These are phyloP conservation scores for Mycena venus DNA, from an alignment of 768 basidiomycete species.

Conservation along the genomic window DNA sequence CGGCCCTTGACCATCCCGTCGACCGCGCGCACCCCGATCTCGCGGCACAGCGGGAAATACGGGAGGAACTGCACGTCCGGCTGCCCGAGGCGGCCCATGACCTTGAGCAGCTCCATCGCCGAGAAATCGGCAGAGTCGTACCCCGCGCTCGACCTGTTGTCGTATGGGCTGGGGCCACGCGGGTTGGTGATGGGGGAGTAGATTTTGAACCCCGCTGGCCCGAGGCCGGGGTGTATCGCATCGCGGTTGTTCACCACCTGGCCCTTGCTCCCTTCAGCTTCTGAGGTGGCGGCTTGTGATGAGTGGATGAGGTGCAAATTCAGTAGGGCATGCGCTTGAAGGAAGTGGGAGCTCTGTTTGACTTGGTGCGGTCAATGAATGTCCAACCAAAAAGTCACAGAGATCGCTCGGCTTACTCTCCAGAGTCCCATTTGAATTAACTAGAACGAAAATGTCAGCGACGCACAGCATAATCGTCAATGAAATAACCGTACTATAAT, in stretches of 20 bases:
- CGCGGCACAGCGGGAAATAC: conserved; percentile 86
- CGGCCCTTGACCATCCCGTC: conserved; percentile 88
- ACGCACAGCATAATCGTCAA: background rate
- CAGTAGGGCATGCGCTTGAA: conserved; percentile 86
- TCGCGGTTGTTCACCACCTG: conserved; percentile 54
- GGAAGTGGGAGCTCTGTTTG: conserved; percentile 84
- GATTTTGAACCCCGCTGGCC: conserved; percentile 74
- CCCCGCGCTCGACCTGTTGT: conserved; percentile 52
- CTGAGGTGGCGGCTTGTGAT: conserved; percentile 65
- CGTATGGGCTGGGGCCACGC: conserved; percentile 39
- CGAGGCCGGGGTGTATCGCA: conserved; percentile 70
- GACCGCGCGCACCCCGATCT: conserved; percentile 86
- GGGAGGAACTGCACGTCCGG: conserved; percentile 73
- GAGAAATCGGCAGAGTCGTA: conserved; percentile 76
- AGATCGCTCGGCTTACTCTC: conserved; percentile 63
- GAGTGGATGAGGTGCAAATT: conserved; percentile 92
- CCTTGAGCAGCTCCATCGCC: conserved; percentile 84
- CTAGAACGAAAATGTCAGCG: conserved; percentile 50
- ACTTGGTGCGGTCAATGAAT: conserved; percentile 55
- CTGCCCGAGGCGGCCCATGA: conserved; percentile 83
- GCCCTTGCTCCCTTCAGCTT: conserved; percentile 47
- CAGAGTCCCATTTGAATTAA: conserved; percentile 79
- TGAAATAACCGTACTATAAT: conserved; percentile 66
- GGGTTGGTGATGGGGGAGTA: conserved; percentile 61
- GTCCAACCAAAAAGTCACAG: background rate